phyloP scores from a whole-genome alignment of 306 rosid species.

The Ormosia emarginata region DNA sequence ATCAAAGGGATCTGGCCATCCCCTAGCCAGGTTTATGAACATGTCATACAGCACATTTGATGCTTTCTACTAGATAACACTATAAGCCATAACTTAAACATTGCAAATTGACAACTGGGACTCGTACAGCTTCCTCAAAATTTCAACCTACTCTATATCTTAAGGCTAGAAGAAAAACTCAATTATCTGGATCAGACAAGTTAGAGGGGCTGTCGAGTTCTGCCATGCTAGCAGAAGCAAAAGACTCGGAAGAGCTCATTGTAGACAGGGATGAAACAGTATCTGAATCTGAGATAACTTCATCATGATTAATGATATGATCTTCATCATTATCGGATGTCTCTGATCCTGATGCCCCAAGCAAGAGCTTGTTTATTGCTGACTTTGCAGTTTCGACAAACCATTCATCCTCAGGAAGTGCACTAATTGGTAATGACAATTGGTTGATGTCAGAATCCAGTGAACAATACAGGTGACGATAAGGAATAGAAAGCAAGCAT shows the following conservation, averaged over 20 bases:
- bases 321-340: constrained; percentile 72
- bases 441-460: constrained; percentile 20
- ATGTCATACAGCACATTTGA: constrained; percentile 14
- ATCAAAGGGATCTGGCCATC: constrained; percentile 5
- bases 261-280: constrained; percentile 74
- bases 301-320: constrained; percentile 56
- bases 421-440: constrained; percentile 40
- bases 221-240: constrained; percentile 94
- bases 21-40: constrained; percentile 6
- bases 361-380: constrained; percentile 72
- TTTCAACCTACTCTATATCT: constrained; percentile 20
- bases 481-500: constrained; percentile 14
- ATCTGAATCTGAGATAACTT: constrained; percentile 60
- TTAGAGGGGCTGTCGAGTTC: constrained; percentile 84
- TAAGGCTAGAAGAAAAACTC: background rate
- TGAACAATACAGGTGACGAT: background rate
- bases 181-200: constrained; percentile 58
- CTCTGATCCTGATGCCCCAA: constrained; percentile 77
- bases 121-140: background rate
- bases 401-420: constrained; percentile 96
- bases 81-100: background rate
- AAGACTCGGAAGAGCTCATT: constrained; percentile 68
- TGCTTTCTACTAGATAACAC: background rate
- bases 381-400: constrained; percentile 87
- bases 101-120: background rate